Base-by-base conservation (phyloP, 805 yeast species). In the Scheffersomyces ergatensis region DNA sequence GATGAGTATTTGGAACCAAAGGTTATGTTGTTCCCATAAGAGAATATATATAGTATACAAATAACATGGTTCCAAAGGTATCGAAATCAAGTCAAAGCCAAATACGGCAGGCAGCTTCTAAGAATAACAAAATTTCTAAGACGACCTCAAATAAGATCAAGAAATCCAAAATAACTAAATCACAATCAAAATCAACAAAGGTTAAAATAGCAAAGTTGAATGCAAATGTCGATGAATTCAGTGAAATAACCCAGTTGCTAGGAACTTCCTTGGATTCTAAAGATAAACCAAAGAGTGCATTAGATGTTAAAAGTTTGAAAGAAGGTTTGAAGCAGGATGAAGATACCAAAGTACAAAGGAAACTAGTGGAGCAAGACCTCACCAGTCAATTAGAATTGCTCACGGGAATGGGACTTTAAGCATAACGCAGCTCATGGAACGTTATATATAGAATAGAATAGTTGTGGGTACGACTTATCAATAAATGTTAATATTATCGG, bases 301-400 rank as follows among this genome's bases (percentile, higher is more conserved):
- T 77, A 35, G 65, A 71, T 33, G 60, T 63, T 19, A 50, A 62
- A 33, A 43, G 49, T 14, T 50, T 70, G 38, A 58, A 64, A 34
- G 55, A 61, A n/a, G 78, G 71, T 40, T 63, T 69, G 45, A 49
- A 55, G 40, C 51, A 55, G 34, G 80, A 77, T 44, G 56, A 56
- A 30, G 54, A 62, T 38, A 56, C 49, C 6, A 50, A 54, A 35
- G 54, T 52, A 20, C 45, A 51, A 34, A 56, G 61, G 23, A 60
- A 63, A 46, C 44, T 56, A 43, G 63, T 67, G 4, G 71, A 72
- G n/a, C 50, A 54, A 30, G 80, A 74, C 38, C 46, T 77, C 25
- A 58, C 65, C 14, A 55, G 56, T 35, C 82, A 77, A 53, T 47
- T 77, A 44, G 80, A 77, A 42, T 45, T 76, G 48, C 61, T 77